Base-by-base conservation (phyloP, 257 asterid species). In the Henckelia pumila region DNA sequence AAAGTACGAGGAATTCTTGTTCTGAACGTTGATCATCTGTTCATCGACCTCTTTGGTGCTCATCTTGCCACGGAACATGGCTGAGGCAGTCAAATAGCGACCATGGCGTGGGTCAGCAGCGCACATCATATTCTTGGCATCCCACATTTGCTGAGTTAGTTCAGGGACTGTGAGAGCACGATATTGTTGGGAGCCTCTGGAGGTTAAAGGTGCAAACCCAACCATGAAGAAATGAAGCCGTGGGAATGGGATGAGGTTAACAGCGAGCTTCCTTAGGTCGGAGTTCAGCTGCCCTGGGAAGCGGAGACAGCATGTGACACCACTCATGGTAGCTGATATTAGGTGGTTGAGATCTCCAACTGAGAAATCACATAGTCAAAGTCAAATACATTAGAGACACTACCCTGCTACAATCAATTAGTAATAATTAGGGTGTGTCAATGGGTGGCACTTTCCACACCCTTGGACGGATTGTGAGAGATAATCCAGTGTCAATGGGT, bases 71-170 rank as follows among this genome's bases (percentile, higher is more conserved):
- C 55, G 55, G 55, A 47, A 47, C 55, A 47, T 47, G 55, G 55
- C 55, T 47, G 55, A 47, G 21, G 19, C 55, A 6, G 55, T 47
- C 19, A 47, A 13, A 17, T 47, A 47, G 2, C 55, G 55, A 16
- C 55, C 55, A 47, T 47, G 55, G 7, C 55, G 55, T 47, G 55
- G 55, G 55, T 47, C 55, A 47, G 55, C 55, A 16, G 55, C 55
- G 8, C 55, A 47, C 55, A 47, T 47, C 55, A 47, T 47, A 47
- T 47, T 47, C 21, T 47, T 47, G 7, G 55, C n/a, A 47, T 47
- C 55, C 55, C 55, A 47, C 55, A 47, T 47, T 47, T 47, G 55
- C 21, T 47, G 55, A 47, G 55, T 47, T 21, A 47, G 55, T 47
- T 47, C 55, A 8, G 55, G 55, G 55, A 47, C 55, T 47, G 55